These are phyloP conservation scores for Pestalotiopsis sp. DNA, from an alignment of 2,329 filamentous ascomycete genomes.

Conservation along the genomic window DNA sequence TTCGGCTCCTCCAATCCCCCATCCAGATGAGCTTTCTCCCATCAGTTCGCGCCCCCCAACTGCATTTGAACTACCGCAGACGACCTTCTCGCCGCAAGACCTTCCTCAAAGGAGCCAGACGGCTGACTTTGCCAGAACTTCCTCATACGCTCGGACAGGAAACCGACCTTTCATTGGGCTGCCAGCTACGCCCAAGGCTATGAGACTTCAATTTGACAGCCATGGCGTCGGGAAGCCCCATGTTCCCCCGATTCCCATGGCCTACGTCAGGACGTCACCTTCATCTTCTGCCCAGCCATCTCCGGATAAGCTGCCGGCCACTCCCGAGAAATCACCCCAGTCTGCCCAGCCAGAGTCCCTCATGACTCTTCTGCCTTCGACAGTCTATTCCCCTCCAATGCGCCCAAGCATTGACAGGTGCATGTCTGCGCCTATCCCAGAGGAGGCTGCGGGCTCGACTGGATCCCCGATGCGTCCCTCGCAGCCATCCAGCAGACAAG, in stretches of 20 bases:
- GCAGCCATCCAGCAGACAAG: slow-evolving; percentile 27
- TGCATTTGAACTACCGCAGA: slow-evolving; percentile 46
- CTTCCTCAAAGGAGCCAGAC: slow-evolving; percentile 65
- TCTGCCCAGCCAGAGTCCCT: slow-evolving; percentile 28
- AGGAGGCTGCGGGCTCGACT: slow-evolving; percentile 42
- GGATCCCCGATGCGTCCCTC: slow-evolving; percentile 43
- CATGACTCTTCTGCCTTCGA: slow-evolving; percentile 58
- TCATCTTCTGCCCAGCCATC: slow-evolving; percentile 39
- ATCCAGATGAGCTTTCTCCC: slow-evolving; percentile 62
- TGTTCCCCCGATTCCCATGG: slow-evolving; percentile 56
- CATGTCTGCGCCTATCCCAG: slow-evolving; percentile 63
- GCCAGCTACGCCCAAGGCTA: slow-evolving; percentile 89
- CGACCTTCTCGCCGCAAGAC: slow-evolving; percentile 42
- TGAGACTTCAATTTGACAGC: slow-evolving; percentile 76
- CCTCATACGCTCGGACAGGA: slow-evolving; percentile 52
- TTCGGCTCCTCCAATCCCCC: slow-evolving; percentile 78
- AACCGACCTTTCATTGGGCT: slow-evolving; percentile 68
- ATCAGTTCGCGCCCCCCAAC: slow-evolving; percentile 34
- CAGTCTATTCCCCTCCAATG: slow-evolving; percentile 60
- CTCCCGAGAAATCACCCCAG: slow-evolving; percentile 32
- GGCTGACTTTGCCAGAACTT: slow-evolving; percentile 61
- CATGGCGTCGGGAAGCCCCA: slow-evolving; percentile 57
- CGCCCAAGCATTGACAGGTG: slow-evolving; percentile 57
- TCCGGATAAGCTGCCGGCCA: slow-evolving; percentile 32
- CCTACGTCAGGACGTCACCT: slow-evolving; percentile 47